A percentile compares a stretch with the other conserved stretches of the same genome.
These are phyloP conservation scores for Penicillium sp. DNA, from an alignment of 2,329 filamentous ascomycete genomes.

Conservation along the genomic window DNA sequence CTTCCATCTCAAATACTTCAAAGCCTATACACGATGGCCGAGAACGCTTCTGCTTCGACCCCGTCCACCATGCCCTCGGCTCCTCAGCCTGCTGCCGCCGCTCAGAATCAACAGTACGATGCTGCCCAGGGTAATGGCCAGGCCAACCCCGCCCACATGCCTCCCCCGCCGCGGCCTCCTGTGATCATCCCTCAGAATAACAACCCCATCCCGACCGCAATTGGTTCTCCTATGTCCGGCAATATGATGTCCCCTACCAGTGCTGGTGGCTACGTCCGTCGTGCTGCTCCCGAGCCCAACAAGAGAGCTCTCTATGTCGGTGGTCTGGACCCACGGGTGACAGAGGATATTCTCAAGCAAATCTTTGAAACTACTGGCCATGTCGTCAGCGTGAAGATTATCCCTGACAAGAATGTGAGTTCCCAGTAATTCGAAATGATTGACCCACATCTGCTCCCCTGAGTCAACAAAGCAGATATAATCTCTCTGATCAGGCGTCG, in stretches of 20 bases:
- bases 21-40: slow-evolving; percentile 68
- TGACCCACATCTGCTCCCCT: slow-evolving; percentile 5
- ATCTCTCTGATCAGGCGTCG: no score
- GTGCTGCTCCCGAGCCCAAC: slow-evolving; percentile 95
- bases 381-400: slow-evolving; percentile 98
- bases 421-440: neutral
- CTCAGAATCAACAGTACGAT: slow-evolving; percentile 73
- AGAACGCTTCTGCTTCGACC: slow-evolving; percentile 67
- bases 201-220: slow-evolving; percentile 90
- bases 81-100: slow-evolving; percentile 69
- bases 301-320: slow-evolving; percentile 97
- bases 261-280: slow-evolving; percentile 78
- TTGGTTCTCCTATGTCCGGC: slow-evolving; percentile 82
- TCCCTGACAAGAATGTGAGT: slow-evolving; percentile 98
- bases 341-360: slow-evolving; percentile 93
- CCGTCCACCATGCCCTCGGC: slow-evolving; percentile 71
- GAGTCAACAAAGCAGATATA: neutral
- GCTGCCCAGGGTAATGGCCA: slow-evolving; percentile 71
- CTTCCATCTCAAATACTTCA: slow-evolving; percentile 23
- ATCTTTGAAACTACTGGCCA: slow-evolving; percentile 99
- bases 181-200: slow-evolving; percentile 92
- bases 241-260: slow-evolving; percentile 84
- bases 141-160: slow-evolving; percentile 76
- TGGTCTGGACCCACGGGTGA: slow-evolving; percentile 90
- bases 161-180: slow-evolving; percentile 82